These are phyloP conservation scores for Colletotrichum caudatum DNA, from an alignment of 2,329 filamentous ascomycete species.

Conservation along the genomic window DNA sequence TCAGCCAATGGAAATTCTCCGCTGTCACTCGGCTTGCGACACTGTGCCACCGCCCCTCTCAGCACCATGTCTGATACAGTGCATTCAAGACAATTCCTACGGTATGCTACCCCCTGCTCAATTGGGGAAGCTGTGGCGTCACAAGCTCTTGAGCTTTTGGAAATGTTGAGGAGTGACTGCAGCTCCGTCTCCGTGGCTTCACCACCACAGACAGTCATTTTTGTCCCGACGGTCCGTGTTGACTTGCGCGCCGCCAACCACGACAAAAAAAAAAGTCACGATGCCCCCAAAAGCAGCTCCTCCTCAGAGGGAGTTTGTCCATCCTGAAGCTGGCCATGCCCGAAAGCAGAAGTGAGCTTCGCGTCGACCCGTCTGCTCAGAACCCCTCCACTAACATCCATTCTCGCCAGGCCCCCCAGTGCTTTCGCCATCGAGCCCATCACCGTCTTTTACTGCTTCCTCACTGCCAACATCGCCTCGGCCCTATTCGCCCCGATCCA, in stretches of 20 bases:
- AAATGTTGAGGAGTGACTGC: conserved; percentile 40
- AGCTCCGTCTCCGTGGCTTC: conserved; percentile 35
- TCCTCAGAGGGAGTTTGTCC: conserved; percentile 56
- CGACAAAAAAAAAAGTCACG: conserved; percentile 43
- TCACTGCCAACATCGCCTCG: conserved; percentile 78
- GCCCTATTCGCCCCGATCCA: conserved; percentile 91
- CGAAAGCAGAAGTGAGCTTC: conserved; percentile 62
- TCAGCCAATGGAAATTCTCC: conserved; percentile 25
- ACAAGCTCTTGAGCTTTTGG: conserved; percentile 37
- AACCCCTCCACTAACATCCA: conserved; percentile 38
- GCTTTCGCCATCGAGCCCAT: conserved; percentile 77
- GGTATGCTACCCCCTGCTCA: conserved; percentile 24
- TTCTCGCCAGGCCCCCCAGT: conserved; percentile 57
- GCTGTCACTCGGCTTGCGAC: rapidly evolving
- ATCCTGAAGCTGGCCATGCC: conserved; percentile 63
- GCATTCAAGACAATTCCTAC: rapidly evolving
- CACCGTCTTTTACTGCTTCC: conserved; percentile 83
- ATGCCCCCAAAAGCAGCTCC: conserved; percentile 56
- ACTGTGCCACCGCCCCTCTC: not conserved
- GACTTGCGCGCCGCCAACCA: conserved; percentile 17
- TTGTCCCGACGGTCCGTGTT: conserved; percentile 28
- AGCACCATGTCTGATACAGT: rapidly evolving
- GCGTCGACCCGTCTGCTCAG: not conserved
- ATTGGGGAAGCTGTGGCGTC: conserved; percentile 41
- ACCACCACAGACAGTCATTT: conserved; percentile 20